Conservation (phyloP, 805 yeast genomes). For the Metschnikowia cerradonensis region DNA sequence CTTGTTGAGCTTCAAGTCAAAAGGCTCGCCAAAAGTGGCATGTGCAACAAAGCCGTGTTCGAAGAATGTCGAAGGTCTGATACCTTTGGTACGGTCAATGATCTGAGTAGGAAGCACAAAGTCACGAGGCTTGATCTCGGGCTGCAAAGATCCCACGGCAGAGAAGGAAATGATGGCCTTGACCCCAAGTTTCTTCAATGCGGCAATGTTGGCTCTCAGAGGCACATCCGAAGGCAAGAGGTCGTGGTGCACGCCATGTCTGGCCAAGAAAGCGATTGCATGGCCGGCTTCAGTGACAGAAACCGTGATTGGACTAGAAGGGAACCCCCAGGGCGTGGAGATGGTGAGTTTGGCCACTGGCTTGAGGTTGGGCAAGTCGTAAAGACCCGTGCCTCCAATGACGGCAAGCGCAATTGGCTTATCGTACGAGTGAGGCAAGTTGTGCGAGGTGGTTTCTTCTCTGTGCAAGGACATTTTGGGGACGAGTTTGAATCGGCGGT, state of each 20-base stretch:
- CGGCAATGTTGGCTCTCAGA: slow-evolving; percentile 90
- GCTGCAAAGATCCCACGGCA: slow-evolving; percentile 94
- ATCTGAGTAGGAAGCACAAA: slow-evolving; percentile 95
- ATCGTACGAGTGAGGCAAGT: slow-evolving; percentile 49
- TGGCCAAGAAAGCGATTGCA: slow-evolving; percentile 88
- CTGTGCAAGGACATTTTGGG: slow-evolving; percentile 34
- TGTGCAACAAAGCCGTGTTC: slow-evolving; percentile 95
- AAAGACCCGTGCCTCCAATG: slow-evolving; percentile 98
- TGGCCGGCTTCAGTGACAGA: slow-evolving; percentile 73
- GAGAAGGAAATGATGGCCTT: slow-evolving; percentile 86
- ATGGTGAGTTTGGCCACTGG: slow-evolving; percentile 82
- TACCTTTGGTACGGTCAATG: slow-evolving; percentile 95
- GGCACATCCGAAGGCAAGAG: slow-evolving; percentile 91
- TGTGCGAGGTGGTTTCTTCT: slow-evolving; percentile 22
- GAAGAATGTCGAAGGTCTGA: slow-evolving; percentile 83
- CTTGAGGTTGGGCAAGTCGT: slow-evolving; percentile 73
- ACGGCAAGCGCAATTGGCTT: slow-evolving; percentile 79
- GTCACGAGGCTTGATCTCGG: slow-evolving; percentile 87
- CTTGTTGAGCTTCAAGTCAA: slow-evolving; percentile 68
- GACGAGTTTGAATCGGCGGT: not conserved
- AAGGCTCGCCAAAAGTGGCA: slow-evolving; percentile 96
- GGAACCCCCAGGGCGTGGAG: slow-evolving; percentile 96
- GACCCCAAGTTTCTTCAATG: slow-evolving; percentile 83
- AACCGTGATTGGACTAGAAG: slow-evolving; percentile 90
- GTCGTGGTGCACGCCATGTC: slow-evolving; percentile 92